A percentile compares a stretch with the other conserved stretches of the same genome.
phyloP scores from a whole-genome alignment of 1,284 basidiomycete genomes.

The Ganoderma meredithae region DNA sequence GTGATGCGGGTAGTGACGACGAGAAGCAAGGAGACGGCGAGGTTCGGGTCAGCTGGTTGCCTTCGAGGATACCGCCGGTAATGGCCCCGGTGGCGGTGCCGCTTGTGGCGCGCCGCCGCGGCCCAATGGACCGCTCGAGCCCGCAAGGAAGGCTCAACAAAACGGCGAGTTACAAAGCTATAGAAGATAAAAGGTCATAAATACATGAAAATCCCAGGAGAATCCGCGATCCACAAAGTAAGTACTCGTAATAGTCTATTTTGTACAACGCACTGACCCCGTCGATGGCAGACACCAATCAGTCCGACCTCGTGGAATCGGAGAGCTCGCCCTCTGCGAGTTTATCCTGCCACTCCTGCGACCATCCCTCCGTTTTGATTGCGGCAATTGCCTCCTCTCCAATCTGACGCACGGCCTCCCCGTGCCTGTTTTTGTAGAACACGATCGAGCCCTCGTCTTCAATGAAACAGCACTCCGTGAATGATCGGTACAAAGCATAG shows the following conservation, averaged over 20 bases:
- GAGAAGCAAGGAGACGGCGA: neutral
- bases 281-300: conserved; percentile 1
- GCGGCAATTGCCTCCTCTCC: conserved; percentile 27
- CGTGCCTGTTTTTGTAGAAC: conserved; percentile 79
- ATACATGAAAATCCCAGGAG: neutral
- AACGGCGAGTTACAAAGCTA: neutral
- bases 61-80: conserved; percentile 21
- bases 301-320: conserved; percentile 11
- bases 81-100: conserved; percentile 29
- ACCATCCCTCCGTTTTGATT: conserved; percentile 33
- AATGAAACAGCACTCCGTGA: conserved; percentile 61
- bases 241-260: neutral
- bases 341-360: conserved; percentile 32
- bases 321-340: conserved; percentile 18
- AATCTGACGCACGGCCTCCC: conserved; percentile 42
- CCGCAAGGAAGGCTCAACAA: neutral
- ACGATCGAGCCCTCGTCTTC: conserved; percentile 80
- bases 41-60: conserved; percentile 22
- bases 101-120: conserved; percentile 23
- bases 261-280: neutral
- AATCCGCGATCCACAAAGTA: neutral
- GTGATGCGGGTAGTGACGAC: neutral
- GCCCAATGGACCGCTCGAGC: neutral
- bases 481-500: conserved; percentile 46
- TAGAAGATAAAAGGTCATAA: neutral